phyloP scores from a whole-genome alignment of 2,329 filamentous ascomycete genomes.

The Penicillium sp. region DNA sequence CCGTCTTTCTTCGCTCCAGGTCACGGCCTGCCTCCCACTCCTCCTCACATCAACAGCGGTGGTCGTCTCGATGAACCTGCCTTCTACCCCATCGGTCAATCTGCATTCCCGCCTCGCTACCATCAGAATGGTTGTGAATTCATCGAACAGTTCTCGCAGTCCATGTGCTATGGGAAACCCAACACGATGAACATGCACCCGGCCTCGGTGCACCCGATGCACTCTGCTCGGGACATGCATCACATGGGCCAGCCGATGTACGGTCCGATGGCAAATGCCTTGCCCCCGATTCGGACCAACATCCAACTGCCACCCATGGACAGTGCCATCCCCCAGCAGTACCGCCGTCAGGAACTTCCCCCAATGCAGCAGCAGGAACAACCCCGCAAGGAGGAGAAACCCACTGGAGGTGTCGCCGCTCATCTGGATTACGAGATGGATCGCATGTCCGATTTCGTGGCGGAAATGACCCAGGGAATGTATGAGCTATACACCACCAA shows the following conservation, averaged over 20 bases:
- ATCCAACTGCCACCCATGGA: slow-evolving; percentile 41
- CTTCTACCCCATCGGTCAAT: slow-evolving; percentile 37
- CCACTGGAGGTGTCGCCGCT: slow-evolving; percentile 81
- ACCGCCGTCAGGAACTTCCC: slow-evolving; percentile 37
- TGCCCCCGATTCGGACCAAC: slow-evolving; percentile 41
- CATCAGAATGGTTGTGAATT: slow-evolving; percentile 43
- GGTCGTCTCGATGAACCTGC: slow-evolving; percentile 38
- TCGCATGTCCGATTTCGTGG: slow-evolving; percentile 90
- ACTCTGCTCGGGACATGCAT: slow-evolving; percentile 33
- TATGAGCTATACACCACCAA: slow-evolving; percentile 55
- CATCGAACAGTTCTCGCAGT: slow-evolving; percentile 45
- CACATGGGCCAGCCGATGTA: slow-evolving; percentile 33
- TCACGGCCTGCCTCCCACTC: slow-evolving; percentile 41
- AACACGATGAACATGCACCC: slow-evolving; percentile 32
- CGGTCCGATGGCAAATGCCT: slow-evolving; percentile 30
- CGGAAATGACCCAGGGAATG: slow-evolving; percentile 76
- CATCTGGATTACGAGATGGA: slow-evolving; percentile 97
- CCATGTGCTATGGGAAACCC: slow-evolving; percentile 38
- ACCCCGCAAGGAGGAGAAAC: slow-evolving; percentile 56
- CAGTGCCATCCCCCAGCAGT: slow-evolving; percentile 38
- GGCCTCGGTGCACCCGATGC: slow-evolving; percentile 28
- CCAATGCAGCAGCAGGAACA: slow-evolving; percentile 33
- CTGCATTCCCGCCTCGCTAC: slow-evolving; percentile 41
- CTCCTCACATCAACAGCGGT: slow-evolving; percentile 37
- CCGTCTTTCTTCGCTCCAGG: slow-evolving; percentile 42